phyloP scores from a whole-genome alignment of 495 filamentous ascomycete genomes.

The Xylaria grammica region DNA sequence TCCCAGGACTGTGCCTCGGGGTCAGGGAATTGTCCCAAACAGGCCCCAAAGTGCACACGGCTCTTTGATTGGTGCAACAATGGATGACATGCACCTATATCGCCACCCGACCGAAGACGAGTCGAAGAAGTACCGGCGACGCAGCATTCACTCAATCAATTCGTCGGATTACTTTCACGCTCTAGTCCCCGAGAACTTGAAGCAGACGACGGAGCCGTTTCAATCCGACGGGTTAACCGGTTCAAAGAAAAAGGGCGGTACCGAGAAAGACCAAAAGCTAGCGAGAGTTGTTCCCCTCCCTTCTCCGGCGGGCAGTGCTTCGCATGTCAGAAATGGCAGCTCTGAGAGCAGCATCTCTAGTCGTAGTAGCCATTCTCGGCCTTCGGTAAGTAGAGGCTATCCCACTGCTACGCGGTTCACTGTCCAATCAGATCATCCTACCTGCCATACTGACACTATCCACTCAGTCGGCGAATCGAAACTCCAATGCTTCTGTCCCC shows the following conservation, averaged over 20 bases:
- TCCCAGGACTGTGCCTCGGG: slow-evolving; percentile 36
- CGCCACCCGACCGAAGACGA: slow-evolving; percentile 60
- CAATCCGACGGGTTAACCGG: slow-evolving; percentile 40
- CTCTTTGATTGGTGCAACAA: slow-evolving; percentile 39
- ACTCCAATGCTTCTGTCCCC: slow-evolving; percentile 47
- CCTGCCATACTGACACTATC: slow-evolving; percentile 31
- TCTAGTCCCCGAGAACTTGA: slow-evolving; percentile 46
- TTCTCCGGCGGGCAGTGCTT: slow-evolving; percentile 24
- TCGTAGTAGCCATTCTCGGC: slow-evolving; percentile 49
- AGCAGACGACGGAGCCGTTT: slow-evolving; percentile 45
- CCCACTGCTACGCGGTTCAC: slow-evolving; percentile 26
- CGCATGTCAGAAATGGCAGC: slow-evolving; percentile 44
- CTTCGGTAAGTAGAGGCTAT: slow-evolving; percentile 50
- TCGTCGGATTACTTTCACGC: slow-evolving; percentile 56
- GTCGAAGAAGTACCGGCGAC: slow-evolving; percentile 76
- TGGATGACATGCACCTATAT: slow-evolving; percentile 61
- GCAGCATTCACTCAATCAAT: slow-evolving; percentile 84
- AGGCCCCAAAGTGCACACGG: slow-evolving; percentile 55
- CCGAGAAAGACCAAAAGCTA: slow-evolving; percentile 45
- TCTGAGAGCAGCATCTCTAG: slow-evolving; percentile 51
- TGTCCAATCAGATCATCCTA: slow-evolving; percentile 47
- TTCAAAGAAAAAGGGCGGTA: slow-evolving; percentile 36
- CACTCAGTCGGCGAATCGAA: slow-evolving; percentile 55
- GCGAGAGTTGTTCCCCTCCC: slow-evolving; percentile 30
- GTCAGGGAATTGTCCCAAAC: slow-evolving; percentile 34